Evolutionary conservation across 306 rosid species (phyloP), one percentile per base, ranked within the genome.

Genomic region (Hippophae rhamnoides): DNA sequence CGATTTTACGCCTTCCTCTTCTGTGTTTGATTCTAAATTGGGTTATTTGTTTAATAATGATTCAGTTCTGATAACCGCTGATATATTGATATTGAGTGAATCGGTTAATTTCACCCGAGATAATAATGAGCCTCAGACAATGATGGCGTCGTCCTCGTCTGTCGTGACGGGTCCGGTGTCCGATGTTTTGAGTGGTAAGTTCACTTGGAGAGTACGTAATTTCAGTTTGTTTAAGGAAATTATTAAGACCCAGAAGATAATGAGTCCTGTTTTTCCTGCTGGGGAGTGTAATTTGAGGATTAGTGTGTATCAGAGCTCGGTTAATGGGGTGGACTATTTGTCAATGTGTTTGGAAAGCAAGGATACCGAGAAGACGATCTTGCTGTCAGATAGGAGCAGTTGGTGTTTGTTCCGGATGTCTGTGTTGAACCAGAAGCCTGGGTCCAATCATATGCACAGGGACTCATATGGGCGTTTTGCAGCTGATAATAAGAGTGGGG

Each of bases 331-430:
- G 1, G 99, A 93, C 52, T 82, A 89, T 84, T 72, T 93, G 47
- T 93, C 99, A 6, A 93, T 93, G 99, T 93, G 99, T 76, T 80
- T 93, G 76, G 99, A 93, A 72, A 93, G 99, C 64, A 93, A 89
- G 86, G 99, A 93, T 57, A 85, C 97, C 0, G 99, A 93, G 63
- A 93, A 93, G 84, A 75, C 86, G 10, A 82, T 78, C 50, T 71
- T 74, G 70, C 65, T 86, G 83, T 76, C 94, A n/a, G 99, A 93
- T 73, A 88, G 87, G 86, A 93, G 99, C 64, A 86, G 99, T 61
- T 93, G 99, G 99, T 93, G 97, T 72, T 82, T 93, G 81, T 93
- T 93, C 74, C 71, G 99, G 43, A 93, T 86, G 99, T 86, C 99
- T 0, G 94, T 89, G 40, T 81, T 93, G 83, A 93, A 93, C 63